Conservation (phyloP, 208 protist species). For the Crithidia expoeki region DNA sequence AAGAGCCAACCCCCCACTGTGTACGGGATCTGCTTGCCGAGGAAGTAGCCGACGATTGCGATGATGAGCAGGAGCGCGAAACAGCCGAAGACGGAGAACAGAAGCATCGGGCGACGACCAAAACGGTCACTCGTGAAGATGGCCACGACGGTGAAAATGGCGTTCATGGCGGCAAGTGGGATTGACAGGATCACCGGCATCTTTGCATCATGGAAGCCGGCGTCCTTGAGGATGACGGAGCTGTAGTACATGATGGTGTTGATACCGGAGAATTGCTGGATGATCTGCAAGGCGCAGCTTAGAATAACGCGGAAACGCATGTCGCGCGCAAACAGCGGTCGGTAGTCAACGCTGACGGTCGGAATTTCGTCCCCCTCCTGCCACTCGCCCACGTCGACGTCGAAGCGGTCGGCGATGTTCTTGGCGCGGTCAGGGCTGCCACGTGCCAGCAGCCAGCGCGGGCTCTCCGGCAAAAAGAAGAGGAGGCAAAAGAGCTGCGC, state of each 20-base stretch:
- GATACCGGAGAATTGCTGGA: slow-evolving; percentile 93
- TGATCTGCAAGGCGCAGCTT: slow-evolving; percentile 85
- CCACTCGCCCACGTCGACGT: slow-evolving; percentile 66
- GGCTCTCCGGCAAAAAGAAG: slow-evolving; percentile 87
- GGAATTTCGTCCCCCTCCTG: slow-evolving; percentile 43
- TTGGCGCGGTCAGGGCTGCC: slow-evolving; percentile 54
- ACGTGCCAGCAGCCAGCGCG: slow-evolving; percentile 78
- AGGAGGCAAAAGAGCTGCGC: slow-evolving; percentile 84
- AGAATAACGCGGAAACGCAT: slow-evolving; percentile 79
- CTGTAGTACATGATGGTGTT: slow-evolving; percentile 96
- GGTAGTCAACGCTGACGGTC: slow-evolving; percentile 62
- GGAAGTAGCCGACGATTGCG: slow-evolving; percentile 62
- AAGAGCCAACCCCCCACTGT: slow-evolving; percentile 74
- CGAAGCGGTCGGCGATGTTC: slow-evolving; percentile 54
- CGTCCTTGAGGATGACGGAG: slow-evolving; percentile 84
- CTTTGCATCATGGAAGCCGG: slow-evolving; percentile 73
- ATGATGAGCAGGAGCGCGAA: slow-evolving; percentile 60
- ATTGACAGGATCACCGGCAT: slow-evolving; percentile 85
- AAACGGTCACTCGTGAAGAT: slow-evolving; percentile 85
- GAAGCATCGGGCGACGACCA: slow-evolving; percentile 72
- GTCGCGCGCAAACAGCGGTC: slow-evolving; percentile 46
- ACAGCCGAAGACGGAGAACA: slow-evolving; percentile 77
- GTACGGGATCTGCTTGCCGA: slow-evolving; percentile 65
- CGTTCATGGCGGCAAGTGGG: slow-evolving; percentile 89
- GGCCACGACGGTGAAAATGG: slow-evolving; percentile 77